Evolutionary conservation across 139 green algal species (phyloP).

Genomic region (Tetradesmus obliquus): DNA sequence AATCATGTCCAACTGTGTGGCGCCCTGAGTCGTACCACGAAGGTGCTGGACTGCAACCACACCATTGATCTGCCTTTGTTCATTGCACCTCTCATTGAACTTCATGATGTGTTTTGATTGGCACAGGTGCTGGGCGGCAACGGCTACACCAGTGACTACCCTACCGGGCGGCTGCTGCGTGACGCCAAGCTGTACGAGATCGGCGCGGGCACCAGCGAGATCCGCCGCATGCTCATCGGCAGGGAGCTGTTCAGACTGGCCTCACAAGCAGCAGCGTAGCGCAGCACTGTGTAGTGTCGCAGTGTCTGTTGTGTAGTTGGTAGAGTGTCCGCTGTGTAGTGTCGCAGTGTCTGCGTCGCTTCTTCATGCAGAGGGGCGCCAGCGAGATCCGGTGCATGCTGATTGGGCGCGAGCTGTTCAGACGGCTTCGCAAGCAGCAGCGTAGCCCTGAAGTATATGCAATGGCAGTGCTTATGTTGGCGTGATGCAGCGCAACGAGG

Average conservation of each 20-base stretch:
- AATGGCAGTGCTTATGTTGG: too few relatives aligned
- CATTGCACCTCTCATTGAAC: too few relatives aligned
- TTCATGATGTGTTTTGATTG: too few relatives aligned
- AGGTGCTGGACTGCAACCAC: too few relatives aligned
- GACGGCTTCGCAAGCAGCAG: slow-evolving; percentile 30
- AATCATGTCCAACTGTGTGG: too few relatives aligned
- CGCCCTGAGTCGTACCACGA: too few relatives aligned
- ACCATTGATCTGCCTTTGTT: too few relatives aligned
- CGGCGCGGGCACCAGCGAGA: slow-evolving; percentile 85
- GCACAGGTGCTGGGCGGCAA: slow-evolving; percentile 96
- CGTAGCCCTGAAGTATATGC: background rate
- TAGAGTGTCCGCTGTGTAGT: too few relatives aligned
- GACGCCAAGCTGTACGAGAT: slow-evolving; percentile 99
- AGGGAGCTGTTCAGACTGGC: slow-evolving; percentile 84
- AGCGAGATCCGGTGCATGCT: slow-evolving; percentile 86
- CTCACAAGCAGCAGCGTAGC: background rate
- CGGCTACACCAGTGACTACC: slow-evolving; percentile 95
- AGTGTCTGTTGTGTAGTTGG: too few relatives aligned
- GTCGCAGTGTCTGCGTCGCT: too few relatives aligned
- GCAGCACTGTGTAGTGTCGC: too few relatives aligned
- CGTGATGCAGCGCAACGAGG: too few relatives aligned
- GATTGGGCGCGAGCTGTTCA: slow-evolving; percentile 89
- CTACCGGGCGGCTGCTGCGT: slow-evolving; percentile 88
- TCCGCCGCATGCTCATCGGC: slow-evolving; percentile 91
- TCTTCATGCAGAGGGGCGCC: slow-evolving; percentile 28